phyloP scores from a whole-genome alignment of 106 monocot species.

The Narthecium ossifragum region DNA sequence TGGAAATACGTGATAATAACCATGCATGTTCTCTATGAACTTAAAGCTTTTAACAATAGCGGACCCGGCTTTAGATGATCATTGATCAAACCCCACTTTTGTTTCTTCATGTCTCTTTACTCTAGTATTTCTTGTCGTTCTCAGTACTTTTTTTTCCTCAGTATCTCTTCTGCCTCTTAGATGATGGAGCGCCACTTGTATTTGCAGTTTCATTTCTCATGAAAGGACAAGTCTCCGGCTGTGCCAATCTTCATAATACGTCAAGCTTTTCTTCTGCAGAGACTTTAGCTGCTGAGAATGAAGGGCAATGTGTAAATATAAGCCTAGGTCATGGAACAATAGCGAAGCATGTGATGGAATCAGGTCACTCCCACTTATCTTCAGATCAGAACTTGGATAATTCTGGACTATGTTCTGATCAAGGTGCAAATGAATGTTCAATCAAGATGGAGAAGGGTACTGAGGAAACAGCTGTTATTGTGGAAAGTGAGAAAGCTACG shows the following conservation, averaged over 20 bases:
- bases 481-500: conserved; percentile 9
- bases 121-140: no score
- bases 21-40: no score
- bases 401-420: background rate
- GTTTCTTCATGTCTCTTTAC: no score
- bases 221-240: conserved; percentile 28
- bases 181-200: no score
- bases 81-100: no score
- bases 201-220: conserved; percentile 80
- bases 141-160: no score
- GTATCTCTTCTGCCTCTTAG: no score
- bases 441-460: background rate
- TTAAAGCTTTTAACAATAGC: no score
- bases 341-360: conserved; percentile 13
- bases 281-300: conserved; percentile 12
- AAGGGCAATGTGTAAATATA: conserved; percentile 6
- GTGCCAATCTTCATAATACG: background rate
- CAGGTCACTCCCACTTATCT: conserved; percentile 3
- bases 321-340: conserved; percentile 13
- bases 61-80: no score
- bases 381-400: background rate
- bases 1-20: no score
- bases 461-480: conserved; percentile 1
- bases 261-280: conserved; percentile 11
- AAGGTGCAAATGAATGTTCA: conserved; percentile 1